Evolutionary conservation across 2,329 filamentous ascomycete genomes (phyloP), one percentile per base, ranked within the genome.

Genomic region (Pyricularia grisea): DNA sequence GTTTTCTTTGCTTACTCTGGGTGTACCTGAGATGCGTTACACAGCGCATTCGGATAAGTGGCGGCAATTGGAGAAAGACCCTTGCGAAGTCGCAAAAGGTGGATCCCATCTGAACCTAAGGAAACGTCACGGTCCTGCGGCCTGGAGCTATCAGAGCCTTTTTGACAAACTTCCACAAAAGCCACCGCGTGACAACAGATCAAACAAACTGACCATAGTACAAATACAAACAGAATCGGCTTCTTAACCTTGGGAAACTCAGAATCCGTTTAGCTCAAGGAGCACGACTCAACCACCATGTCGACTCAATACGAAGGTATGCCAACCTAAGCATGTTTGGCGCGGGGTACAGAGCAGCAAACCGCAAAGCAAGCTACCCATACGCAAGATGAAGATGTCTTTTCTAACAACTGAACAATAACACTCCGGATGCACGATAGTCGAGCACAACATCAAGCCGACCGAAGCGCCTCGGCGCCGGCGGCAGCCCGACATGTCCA

Each of bases 361-460:
- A 27, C 5, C 33, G 6, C 23, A 61, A 61, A 61, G 58, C 58
- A 50, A 50, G 42, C 42, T 4, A 50, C 6, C 42, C 42, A 17
- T 50, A 50, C 42, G 42, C 7, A 50, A 50, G 33, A 36, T n/a
- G 20, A 50, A 50, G 17, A 50, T 2, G 17, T 42, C 14, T 10
- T 25, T 17, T 17, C 25, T 10, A 30, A 28, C 25, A 27, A 28
- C 27, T 30, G 25, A 30, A 27, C 58, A 61, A 4, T 42, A 33
- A 17, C 63, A 63, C 12, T 12, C 25, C 25, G 12, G 28, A 55
- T 66, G 60, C 58, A 23, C 20, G 27, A 42, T 72, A 90, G 88
- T 90, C 76, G 88, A 90, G 76, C 88, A 90, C 80, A 86, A 86
- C 76, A 86, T 90, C 78, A 81, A 84, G 73, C 76, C 82, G 69